Conservation (phyloP, 2,329 filamentous ascomycete species). For the Gremmenia infestans region DNA sequence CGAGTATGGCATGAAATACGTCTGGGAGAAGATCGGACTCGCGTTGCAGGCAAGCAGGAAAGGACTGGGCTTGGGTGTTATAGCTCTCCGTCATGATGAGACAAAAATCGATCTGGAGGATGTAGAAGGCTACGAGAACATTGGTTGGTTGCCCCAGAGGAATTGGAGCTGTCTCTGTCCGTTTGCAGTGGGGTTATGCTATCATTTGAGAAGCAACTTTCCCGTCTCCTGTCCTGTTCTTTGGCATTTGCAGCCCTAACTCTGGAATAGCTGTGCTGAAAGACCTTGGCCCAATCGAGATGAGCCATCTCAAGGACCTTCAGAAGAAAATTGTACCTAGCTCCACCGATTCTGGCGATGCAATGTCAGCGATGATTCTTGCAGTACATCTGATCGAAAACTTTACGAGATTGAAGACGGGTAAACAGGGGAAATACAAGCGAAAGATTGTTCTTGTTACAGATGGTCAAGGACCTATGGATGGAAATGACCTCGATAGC, state of each 20-base stretch:
- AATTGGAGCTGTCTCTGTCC: neutral
- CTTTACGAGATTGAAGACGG: conserved; percentile 61
- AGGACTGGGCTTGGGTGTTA: conserved; percentile 68
- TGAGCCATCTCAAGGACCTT: conserved; percentile 65
- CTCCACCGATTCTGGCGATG: conserved; percentile 66
- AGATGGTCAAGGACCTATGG: conserved; percentile 57
- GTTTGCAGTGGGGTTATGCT: neutral
- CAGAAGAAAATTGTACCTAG: conserved; percentile 62
- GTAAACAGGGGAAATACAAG: conserved; percentile 61
- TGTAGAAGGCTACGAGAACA: conserved; percentile 72
- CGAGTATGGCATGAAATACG: conserved; percentile 83
- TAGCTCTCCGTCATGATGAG: conserved; percentile 77
- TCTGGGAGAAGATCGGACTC: conserved; percentile 87
- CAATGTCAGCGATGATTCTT: conserved; percentile 80
- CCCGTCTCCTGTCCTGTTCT: neutral
- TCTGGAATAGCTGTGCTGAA: conserved; percentile 55
- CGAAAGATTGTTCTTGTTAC: conserved; percentile 77
- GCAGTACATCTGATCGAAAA: conserved; percentile 80
- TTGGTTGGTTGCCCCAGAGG: conserved; percentile 34
- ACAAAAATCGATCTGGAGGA: conserved; percentile 65
- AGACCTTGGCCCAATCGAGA: conserved; percentile 52
- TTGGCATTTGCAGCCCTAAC: neutral
- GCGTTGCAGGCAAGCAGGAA: conserved; percentile 66
- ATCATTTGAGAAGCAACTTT: conserved; percentile 32
- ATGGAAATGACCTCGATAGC: conserved; percentile 32